Conservation (phyloP, 2,329 filamentous ascomycete species). For the Hymenoscyphus albidus region DNA sequence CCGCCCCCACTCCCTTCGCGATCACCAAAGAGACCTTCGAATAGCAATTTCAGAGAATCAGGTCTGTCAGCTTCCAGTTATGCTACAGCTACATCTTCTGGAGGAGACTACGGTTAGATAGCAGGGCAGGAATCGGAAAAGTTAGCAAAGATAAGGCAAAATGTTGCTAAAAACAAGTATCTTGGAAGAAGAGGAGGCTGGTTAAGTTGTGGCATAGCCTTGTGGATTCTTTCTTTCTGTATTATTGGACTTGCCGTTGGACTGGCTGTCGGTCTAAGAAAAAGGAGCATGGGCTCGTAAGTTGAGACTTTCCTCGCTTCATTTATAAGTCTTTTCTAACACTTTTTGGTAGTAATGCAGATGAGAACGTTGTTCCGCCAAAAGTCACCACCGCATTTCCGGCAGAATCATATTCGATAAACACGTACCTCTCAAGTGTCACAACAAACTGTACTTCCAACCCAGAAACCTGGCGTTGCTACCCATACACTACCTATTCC, state of each 20-base stretch:
- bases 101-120: conserved; percentile 9
- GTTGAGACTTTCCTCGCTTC: not conserved
- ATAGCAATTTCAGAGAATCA: conserved; percentile 19
- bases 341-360: not conserved
- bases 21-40: conserved; percentile 22
- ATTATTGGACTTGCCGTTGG: conserved; percentile 34
- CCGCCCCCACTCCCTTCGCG: conserved; percentile 24
- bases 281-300: conserved; percentile 23
- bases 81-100: conserved; percentile 27
- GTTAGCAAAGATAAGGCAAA: conserved; percentile 21
- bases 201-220: conserved; percentile 31
- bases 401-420: conserved; percentile 57
- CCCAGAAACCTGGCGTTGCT: conserved; percentile 48
- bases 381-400: conserved; percentile 45
- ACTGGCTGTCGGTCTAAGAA: conserved; percentile 32
- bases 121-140: conserved; percentile 23
- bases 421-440: conserved; percentile 52
- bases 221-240: conserved; percentile 23
- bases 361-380: not conserved
- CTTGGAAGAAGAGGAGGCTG: conserved; percentile 35
- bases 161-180: conserved; percentile 26
- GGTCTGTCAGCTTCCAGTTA: conserved; percentile 16
- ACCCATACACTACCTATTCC: conserved; percentile 41
- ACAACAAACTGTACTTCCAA: conserved; percentile 56
- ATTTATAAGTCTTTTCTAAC: conserved; percentile 3